Evolutionary conservation across 495 filamentous ascomycete species (phyloP).

Genomic region (Aspergillus cavernicola): DNA sequence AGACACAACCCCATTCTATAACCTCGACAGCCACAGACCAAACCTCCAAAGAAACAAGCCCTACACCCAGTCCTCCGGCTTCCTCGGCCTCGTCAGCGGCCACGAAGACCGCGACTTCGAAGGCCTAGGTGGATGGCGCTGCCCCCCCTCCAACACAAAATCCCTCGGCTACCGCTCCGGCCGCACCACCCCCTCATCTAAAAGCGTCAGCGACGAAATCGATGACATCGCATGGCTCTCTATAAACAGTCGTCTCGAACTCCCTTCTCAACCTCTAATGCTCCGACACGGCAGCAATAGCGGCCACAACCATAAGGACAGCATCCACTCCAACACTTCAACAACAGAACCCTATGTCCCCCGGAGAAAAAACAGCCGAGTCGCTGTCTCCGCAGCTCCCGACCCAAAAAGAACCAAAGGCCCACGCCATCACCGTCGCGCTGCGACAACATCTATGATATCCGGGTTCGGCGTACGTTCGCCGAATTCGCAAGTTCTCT

Average conservation of each 20-base stretch:
- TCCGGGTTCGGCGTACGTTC: constrained; percentile 7
- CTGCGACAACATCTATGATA: constrained; percentile 33
- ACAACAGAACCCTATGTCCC: neutral
- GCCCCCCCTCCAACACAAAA: constrained; percentile 20
- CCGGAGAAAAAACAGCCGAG: neutral
- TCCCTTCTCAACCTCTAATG: constrained; percentile 47
- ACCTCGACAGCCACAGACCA: constrained; percentile 9
- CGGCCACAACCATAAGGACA: neutral
- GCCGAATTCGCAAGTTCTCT: constrained; percentile 6
- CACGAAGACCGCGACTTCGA: constrained; percentile 69
- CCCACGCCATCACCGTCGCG: constrained; percentile 31
- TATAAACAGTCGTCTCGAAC: constrained; percentile 68
- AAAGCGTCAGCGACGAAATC: constrained; percentile 23
- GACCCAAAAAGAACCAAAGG: constrained; percentile 1
- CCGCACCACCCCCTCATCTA: constrained; percentile 37
- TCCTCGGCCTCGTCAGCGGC: constrained; percentile 33
- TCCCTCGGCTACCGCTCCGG: constrained; percentile 28
- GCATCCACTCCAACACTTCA: neutral
- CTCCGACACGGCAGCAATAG: constrained; percentile 16
- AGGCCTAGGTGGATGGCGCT: constrained; percentile 79
- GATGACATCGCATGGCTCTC: constrained; percentile 69
- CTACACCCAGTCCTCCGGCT: constrained; percentile 13
- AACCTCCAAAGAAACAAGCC: constrained; percentile 15
- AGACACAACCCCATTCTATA: neutral
- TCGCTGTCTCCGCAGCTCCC: neutral